Percentiles rank a stretch among this genome's conserved stretches.
phyloP scores from a whole-genome alignment of 2,329 filamentous ascomycete species.

The Talaromyces sp. region DNA sequence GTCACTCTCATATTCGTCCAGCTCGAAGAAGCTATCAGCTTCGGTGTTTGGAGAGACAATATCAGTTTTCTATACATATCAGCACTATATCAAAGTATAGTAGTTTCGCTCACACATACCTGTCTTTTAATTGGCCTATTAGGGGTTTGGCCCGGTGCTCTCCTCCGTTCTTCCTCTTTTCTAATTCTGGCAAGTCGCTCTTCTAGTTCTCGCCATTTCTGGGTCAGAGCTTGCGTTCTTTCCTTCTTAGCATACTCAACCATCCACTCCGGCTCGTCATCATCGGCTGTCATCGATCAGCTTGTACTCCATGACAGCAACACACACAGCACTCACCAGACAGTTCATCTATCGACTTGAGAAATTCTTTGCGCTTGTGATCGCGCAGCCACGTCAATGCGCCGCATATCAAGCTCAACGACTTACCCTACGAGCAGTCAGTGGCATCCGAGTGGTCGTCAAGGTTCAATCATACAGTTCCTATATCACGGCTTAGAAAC shows the following conservation, averaged over 20 bases:
- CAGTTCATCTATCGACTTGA: constrained; percentile 52
- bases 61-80: constrained; percentile 29
- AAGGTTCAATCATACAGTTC: constrained; percentile 12
- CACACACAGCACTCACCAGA: constrained; percentile 32
- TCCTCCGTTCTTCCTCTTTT: constrained; percentile 59
- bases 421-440: constrained; percentile 65
- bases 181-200: constrained; percentile 63
- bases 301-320: no score
- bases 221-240: constrained; percentile 63
- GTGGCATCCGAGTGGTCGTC: background rate
- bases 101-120: constrained; percentile 26
- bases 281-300: constrained; percentile 31
- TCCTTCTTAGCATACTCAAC: constrained; percentile 70
- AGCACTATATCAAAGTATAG: background rate
- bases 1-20: constrained; percentile 72
- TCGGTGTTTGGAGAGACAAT: constrained; percentile 24
- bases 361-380: constrained; percentile 63
- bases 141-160: constrained; percentile 50
- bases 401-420: constrained; percentile 83
- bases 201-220: constrained; percentile 70
- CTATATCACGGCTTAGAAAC: constrained; percentile 7
- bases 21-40: constrained; percentile 67
- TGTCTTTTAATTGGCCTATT: constrained; percentile 48
- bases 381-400: constrained; percentile 87
- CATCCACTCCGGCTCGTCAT: constrained; percentile 82